Percentiles rank a stretch among this genome's conserved stretches.
Evolutionary conservation across 495 filamentous ascomycete genomes (phyloP).

Genomic region (Oidiodendron maius): DNA sequence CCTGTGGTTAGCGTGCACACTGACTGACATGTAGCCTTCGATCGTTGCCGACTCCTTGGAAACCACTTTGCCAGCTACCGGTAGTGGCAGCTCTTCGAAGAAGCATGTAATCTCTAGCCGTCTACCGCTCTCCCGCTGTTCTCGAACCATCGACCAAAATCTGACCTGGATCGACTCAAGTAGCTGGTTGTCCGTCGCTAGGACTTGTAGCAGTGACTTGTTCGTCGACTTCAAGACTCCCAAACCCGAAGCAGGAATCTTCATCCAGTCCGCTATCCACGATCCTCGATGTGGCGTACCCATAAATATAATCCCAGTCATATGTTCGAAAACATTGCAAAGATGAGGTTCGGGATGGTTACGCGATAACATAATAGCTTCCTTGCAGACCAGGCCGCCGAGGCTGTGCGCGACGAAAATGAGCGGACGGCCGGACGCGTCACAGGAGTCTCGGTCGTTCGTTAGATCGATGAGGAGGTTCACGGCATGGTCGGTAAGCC

Average conservation of each 20-base stretch:
- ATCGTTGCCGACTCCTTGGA: slow-evolving; percentile 17
- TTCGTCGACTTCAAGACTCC: slow-evolving; percentile 22
- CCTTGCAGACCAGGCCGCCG: slow-evolving; percentile 46
- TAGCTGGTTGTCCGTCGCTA: slow-evolving; percentile 16
- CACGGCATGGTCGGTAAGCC: slow-evolving; percentile 22
- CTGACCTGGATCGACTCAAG: slow-evolving; percentile 18
- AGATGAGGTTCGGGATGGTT: slow-evolving; percentile 10
- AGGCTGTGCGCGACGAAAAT: slow-evolving; percentile 48
- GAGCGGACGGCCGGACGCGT: slow-evolving; percentile 23
- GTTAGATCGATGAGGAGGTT: slow-evolving; percentile 25
- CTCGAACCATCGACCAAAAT: slow-evolving; percentile 19
- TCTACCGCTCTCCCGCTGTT: slow-evolving; percentile 5
- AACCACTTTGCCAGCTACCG: slow-evolving; percentile 8
- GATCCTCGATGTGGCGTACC: slow-evolving; percentile 15
- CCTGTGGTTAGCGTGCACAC: slow-evolving; percentile 32
- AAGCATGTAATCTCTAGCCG: slow-evolving; percentile 22
- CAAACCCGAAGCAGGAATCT: slow-evolving; percentile 13
- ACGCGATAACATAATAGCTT: slow-evolving; percentile 15
- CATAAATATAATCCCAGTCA: slow-evolving; percentile 11
- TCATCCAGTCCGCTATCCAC: slow-evolving; percentile 16
- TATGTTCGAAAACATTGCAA: slow-evolving; percentile 9
- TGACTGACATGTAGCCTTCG: slow-evolving; percentile 20
- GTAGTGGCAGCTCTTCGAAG: slow-evolving; percentile 20
- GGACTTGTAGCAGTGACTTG: slow-evolving; percentile 13
- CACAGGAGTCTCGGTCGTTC: slow-evolving; percentile 2